A percentile compares a stretch with the other conserved stretches of the same genome.
Evolutionary conservation across 768 basidiomycete genomes (phyloP).

Genomic region (Mycena leptocephala): DNA sequence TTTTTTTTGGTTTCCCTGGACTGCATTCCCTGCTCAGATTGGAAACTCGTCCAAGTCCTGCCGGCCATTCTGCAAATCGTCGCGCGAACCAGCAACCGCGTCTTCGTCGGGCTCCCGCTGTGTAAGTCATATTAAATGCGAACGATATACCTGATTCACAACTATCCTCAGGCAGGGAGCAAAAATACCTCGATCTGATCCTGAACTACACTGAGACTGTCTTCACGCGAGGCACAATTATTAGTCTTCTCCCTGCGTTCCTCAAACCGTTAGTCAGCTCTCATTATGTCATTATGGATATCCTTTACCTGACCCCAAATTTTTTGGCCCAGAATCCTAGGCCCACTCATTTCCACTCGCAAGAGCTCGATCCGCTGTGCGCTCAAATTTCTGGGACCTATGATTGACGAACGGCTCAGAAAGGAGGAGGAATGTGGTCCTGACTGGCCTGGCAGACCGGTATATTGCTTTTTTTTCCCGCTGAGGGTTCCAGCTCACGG

Average conservation of each 20-base stretch:
- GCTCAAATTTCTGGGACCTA: not conserved
- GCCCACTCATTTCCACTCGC: not conserved
- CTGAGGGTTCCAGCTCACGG: not conserved
- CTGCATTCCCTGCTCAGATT: slow-evolving; percentile 52
- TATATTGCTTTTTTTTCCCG: not conserved
- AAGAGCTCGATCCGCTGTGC: not conserved
- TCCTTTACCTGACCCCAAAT: slow-evolving; percentile 51
- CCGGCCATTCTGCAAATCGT: slow-evolving; percentile 53
- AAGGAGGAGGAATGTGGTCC: not conserved
- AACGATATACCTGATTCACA: not conserved
- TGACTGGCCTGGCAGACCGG: not conserved
- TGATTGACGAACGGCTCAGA: not conserved
- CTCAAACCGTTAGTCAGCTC: slow-evolving; percentile 55
- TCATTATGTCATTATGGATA: slow-evolving; percentile 38
- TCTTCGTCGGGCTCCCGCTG: slow-evolving; percentile 63
- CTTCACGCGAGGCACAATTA: not conserved
- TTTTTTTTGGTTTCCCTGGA: not conserved
- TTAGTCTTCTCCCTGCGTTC: not conserved
- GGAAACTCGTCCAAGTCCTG: slow-evolving; percentile 48
- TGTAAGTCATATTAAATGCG: slow-evolving; percentile 51
- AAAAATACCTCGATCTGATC: slow-evolving; percentile 58
- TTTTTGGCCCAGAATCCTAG: not conserved
- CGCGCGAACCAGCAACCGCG: slow-evolving; percentile 56
- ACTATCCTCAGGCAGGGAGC: slow-evolving; percentile 53
- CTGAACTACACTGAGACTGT: too few relatives aligned